Percentiles rank a stretch among this genome's conserved stretches.
phyloP scores from a whole-genome alignment of 2,329 filamentous ascomycete species.

The Bipolaris zeicola region DNA sequence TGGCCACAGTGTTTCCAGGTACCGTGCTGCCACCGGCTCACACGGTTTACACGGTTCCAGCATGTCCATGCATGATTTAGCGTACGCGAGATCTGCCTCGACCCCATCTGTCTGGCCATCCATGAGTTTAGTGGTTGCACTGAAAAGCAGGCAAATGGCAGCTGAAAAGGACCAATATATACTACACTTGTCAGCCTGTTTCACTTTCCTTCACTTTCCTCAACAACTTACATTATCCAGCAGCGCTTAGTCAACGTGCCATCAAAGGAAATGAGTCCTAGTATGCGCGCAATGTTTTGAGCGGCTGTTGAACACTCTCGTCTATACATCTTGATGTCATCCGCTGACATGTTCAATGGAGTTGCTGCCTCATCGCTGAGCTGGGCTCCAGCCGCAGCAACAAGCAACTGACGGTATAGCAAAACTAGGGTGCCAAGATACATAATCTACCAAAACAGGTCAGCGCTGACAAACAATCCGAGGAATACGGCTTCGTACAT shows the following conservation, averaged over 20 bases:
- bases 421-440: constrained; percentile 47
- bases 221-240: constrained; percentile 38
- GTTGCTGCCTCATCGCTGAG: constrained; percentile 33
- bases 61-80: constrained; percentile 45
- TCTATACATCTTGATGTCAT: constrained; percentile 37
- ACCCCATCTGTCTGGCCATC: constrained; percentile 38
- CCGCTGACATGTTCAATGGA: constrained; percentile 29
- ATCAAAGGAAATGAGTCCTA: constrained; percentile 42
- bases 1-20: constrained; percentile 43
- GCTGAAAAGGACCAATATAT: constrained; percentile 49
- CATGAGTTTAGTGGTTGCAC: constrained; percentile 42
- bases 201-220: neutral
- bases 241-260: constrained; percentile 45
- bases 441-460: constrained; percentile 37
- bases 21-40: constrained; percentile 43
- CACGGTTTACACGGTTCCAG: constrained; percentile 38
- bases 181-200: constrained; percentile 2
- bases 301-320: constrained; percentile 44
- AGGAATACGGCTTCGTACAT: constrained; percentile 27
- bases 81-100: constrained; percentile 41
- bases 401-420: constrained; percentile 44
- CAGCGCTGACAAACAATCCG: neutral
- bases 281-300: constrained; percentile 44
- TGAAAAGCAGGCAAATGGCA: constrained; percentile 44
- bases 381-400: constrained; percentile 41